Percentiles rank a stretch among this genome's conserved stretches.
Conservation (phyloP, 345 rosid genomes). For the Eucalyptus tenuipes region DNA sequence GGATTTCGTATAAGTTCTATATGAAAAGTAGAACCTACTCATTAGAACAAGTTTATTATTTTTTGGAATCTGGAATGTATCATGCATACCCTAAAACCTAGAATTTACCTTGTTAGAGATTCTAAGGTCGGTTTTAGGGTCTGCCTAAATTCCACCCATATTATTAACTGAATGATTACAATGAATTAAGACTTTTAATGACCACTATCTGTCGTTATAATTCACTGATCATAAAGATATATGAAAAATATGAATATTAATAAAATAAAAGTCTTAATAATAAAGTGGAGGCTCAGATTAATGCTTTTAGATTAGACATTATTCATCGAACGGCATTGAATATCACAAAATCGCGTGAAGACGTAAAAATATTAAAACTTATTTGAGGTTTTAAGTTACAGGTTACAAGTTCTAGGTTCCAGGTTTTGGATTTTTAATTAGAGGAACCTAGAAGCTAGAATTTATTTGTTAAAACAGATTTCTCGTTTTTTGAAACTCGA, state of each 20-base stretch:
- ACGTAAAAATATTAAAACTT: no score
- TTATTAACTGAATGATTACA: no score
- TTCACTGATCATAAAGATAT: fast-evolving
- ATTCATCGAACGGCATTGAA: fast-evolving
- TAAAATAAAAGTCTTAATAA: fast-evolving
- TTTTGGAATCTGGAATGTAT: fast-evolving
- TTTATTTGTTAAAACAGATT: fast-evolving
- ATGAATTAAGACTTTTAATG: no score
- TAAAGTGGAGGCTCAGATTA: fast-evolving
- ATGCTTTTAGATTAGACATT: fast-evolving
- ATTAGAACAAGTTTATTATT: fast-evolving
- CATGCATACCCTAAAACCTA: fast-evolving
- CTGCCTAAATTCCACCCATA: fast-evolving
- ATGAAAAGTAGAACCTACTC: no score
- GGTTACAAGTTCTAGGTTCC: fast-evolving
- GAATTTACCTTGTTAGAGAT: fast-evolving
- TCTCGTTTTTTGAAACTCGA: fast-evolving
- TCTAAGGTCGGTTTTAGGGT: fast-evolving
- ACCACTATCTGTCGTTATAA: fast-evolving
- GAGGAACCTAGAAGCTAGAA: no score
- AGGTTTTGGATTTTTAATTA: no score
- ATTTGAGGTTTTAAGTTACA: fast-evolving
- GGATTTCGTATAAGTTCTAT: fast-evolving
- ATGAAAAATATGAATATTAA: no score
- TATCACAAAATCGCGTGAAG: fast-evolving